Evolutionary conservation across 305 asterid species (phyloP).

Genomic region (Euphrasia arctica): DNA sequence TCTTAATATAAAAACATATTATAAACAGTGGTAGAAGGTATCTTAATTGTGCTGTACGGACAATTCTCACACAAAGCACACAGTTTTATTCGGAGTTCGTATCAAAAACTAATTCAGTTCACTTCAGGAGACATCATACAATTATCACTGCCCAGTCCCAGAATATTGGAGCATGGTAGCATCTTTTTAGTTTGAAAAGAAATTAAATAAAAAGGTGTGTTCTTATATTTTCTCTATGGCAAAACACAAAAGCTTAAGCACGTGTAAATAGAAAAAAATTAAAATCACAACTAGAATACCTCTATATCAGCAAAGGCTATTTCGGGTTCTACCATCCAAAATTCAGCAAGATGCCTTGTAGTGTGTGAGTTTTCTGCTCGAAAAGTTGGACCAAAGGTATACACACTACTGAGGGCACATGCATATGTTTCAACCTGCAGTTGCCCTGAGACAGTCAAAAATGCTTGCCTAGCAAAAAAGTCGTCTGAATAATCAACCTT

Average conservation of each 20-base stretch:
- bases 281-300: conserved; percentile 36
- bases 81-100: neutral
- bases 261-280: neutral
- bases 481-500: conserved; percentile 80
- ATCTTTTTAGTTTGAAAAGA: no score
- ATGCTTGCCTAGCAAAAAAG: conserved; percentile 86
- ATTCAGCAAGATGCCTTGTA: conserved; percentile 88
- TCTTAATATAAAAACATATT: neutral
- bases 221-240: no score
- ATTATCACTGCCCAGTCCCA: no score
- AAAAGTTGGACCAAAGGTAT: conserved; percentile 96
- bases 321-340: conserved; percentile 99
- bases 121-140: neutral
- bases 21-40: neutral
- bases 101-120: neutral
- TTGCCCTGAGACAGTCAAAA: conserved; percentile 95
- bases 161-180: no score
- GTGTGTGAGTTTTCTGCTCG: conserved; percentile 96
- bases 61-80: neutral
- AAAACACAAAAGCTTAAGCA: no score
- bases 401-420: conserved; percentile 85
- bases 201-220: no score
- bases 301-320: conserved; percentile 88
- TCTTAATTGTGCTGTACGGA: neutral
- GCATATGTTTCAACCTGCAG: conserved; percentile 96